Evolutionary conservation across 2,329 filamentous ascomycete genomes (phyloP), one percentile per base, ranked within the genome.

Genomic region (Aspergillus clavatus): DNA sequence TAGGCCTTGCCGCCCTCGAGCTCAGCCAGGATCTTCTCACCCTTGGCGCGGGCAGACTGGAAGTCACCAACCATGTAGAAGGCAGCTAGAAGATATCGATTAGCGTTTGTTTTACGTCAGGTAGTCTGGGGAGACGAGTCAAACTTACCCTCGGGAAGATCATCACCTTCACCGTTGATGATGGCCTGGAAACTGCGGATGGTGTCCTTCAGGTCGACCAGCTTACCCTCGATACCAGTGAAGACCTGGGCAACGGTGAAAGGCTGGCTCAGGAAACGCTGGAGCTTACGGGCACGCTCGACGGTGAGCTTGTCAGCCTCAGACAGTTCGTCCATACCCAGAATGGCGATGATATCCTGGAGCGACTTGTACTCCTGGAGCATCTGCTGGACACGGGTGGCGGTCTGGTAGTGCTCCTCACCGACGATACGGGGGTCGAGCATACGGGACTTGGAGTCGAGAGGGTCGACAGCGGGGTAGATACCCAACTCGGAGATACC

Each of bases 401-500:
- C 93, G 66, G 84, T 91, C 54, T 89, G 73, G 85, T 98, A 98
- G 83, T 98, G 93, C 54, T 98, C 93, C 70, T 97, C 81, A 73
- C 93, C 93, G 68, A 98, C 87, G 70, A 98, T 84, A 87, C 93
- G 90, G 76, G 93, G 89, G 80, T 97, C 93, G 70, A 98, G 81
- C 87, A 98, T 96, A 84, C 93, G 90, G 60, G 90, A 97, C 79
- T 95, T 96, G 73, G 90, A 96, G 80, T 97, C 93, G 58, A 98
- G 90, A 77, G 93, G 93, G 75, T 98, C 93, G 82, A 98, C 93
- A 68, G 93, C 93, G 67, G 93, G 93, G 84, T 98, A 98, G 81
- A 97, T 98, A 89, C 93, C 93, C 84, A 98, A 82, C 83, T 98
- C 93, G 60, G 93, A 97, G 74, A 98, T 98, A 90, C 93, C 91